Conservation (phyloP, 2,329 filamentous ascomycete species). For the Microsporum audouinii region DNA sequence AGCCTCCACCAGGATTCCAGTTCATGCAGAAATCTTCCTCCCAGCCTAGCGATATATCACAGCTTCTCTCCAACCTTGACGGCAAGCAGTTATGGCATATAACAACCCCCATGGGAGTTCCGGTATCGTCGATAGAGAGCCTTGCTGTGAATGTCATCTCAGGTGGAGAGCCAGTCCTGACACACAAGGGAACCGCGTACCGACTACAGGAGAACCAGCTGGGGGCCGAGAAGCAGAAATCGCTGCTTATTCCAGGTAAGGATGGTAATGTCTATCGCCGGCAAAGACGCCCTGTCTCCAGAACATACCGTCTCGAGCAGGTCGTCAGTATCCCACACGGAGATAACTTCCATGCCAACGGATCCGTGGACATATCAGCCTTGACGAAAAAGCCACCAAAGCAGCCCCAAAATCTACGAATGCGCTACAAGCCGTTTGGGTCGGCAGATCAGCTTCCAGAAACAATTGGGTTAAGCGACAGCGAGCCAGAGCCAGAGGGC, state of each 20-base stretch:
- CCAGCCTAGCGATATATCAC: constrained; percentile 22
- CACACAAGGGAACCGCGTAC: constrained; percentile 33
- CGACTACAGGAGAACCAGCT: constrained; percentile 28
- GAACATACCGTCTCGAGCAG: constrained; percentile 18
- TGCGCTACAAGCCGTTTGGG: constrained; percentile 37
- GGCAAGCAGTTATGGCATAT: constrained; percentile 41
- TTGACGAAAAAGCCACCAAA: constrained; percentile 21
- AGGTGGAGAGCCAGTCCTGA: constrained; percentile 32
- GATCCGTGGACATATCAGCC: background rate
- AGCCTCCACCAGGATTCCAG: constrained; percentile 35
- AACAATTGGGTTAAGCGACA: constrained; percentile 28
- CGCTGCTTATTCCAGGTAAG: constrained; percentile 28
- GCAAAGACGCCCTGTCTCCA: constrained; percentile 13
- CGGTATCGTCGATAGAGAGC: constrained; percentile 35
- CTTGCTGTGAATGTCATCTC: constrained; percentile 32
- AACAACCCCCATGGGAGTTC: constrained; percentile 35
- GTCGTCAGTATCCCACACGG: constrained; percentile 9
- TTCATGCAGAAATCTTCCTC: constrained; percentile 24
- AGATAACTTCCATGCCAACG: background rate
- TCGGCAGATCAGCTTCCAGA: constrained; percentile 24
- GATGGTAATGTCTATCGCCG: constrained; percentile 26
- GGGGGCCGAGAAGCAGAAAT: constrained; percentile 22
- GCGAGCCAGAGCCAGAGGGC: constrained; percentile 28
- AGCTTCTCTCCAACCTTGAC: constrained; percentile 28
- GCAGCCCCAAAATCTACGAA: constrained; percentile 35